Evolutionary conservation across 2,329 filamentous ascomycete species (phyloP), one percentile per base, ranked within the genome.

Genomic region (Leptodontidium sp.): DNA sequence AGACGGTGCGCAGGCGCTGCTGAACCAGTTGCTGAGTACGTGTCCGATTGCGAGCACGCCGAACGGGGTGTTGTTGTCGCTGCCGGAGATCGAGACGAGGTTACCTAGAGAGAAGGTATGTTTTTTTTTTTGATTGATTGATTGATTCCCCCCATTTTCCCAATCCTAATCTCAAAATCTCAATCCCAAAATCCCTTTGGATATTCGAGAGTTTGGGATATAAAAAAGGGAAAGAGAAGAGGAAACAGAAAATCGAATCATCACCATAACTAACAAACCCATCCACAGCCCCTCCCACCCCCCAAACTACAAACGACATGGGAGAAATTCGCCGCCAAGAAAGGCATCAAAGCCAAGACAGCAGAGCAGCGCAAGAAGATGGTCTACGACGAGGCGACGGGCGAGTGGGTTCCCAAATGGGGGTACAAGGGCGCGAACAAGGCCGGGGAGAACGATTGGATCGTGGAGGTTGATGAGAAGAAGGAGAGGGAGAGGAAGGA

Each of bases 251-350:
- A 21, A 21, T 21, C 21, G 21, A 21, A 21, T 21, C 21, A 21
- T 21, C 21, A 21, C 21, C 29, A 32, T 50, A 14, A 58, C 61
- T 68, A 49, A 70, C 52, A 21, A 2, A 12, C 38, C 11, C 15
- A n/a, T 17, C 21, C 59, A 79, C 59, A 79, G 82, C 93, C 93
- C 11, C 85, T 98, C 9, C 96, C 96, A 0, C 86, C 89, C 66
- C 87, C 90, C 74, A 96, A 94, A 83, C 85, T 90, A 67, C 91
- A 91, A 74, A 98, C 95, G 68, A 97, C 94, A 81, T 99, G 96
- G 96, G 91, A 97, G 84, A 89, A 91, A 77, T 99, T 99, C 83
- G 96, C 96, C 57, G 91, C 90, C 81, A 97, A 97, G 88, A 97
- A 98, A 87, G 96, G 96, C 66, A 98, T 99, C 83, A 93, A 92